These are phyloP conservation scores for Parietichytrium sp. DNA, from an alignment of 108 stramenopile genomes.

Conservation along the genomic window DNA sequence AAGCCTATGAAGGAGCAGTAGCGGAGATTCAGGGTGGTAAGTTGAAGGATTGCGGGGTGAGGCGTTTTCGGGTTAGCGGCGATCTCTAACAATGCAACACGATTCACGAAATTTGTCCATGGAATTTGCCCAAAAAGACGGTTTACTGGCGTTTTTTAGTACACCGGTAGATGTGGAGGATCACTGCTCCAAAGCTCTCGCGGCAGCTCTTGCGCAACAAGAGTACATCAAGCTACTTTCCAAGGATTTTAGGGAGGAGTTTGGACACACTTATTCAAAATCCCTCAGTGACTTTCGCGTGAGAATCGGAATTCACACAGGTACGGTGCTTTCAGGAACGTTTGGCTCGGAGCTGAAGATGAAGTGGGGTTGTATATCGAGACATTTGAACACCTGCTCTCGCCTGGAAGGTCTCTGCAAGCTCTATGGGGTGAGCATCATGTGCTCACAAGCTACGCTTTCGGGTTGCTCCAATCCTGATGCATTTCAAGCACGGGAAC, in stretches of 20 bases:
- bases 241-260: neutral
- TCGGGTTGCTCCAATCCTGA: neutral
- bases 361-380: neutral
- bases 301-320: constrained; percentile 20
- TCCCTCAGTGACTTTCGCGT: constrained; percentile 25
- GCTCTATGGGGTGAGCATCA: neutral
- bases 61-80: no score
- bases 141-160: constrained; percentile 17
- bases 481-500: neutral
- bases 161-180: neutral
- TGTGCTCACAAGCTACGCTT: neutral
- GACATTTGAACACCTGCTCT: neutral
- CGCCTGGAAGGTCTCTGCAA: constrained; percentile 8
- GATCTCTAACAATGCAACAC: no score
- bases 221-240: constrained; percentile 12
- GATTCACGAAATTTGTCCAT: no score
- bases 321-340: neutral
- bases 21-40: constrained; percentile 32
- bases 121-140: no score
- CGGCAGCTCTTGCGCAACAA: constrained; percentile 3
- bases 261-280: neutral
- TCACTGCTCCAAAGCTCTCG: neutral
- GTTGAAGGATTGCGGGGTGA: no score
- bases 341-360: constrained; percentile 4
- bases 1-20: constrained; percentile 15